Evolutionary conservation across 306 rosid genomes (phyloP), one percentile per base, ranked within the genome.

Genomic region (Acacia confusa): DNA sequence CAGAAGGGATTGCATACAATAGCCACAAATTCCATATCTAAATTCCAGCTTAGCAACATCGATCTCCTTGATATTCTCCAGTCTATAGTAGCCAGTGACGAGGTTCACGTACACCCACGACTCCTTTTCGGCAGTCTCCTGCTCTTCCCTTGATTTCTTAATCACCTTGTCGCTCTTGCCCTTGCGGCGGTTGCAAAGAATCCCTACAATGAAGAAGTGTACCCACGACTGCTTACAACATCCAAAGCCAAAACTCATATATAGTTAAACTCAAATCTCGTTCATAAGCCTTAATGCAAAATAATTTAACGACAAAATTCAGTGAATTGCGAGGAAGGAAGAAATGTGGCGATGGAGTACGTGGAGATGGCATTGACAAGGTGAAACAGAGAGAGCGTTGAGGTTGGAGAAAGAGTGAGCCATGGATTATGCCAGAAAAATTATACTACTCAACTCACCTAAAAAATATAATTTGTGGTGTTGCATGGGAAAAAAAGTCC

Each of bases 51-150:
- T 95, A 3, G 94, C 95, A 4, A 79, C 95, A 75, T 95, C 97
- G 55, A 88, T 82, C 75, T 95, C 95, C 22, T 84, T 78, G 32
- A 24, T 65, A 30, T 90, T 95, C 82, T 90, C 97, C 0, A 95
- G 97, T 9, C 81, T 85, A 79, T 95, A 95, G 82, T 87, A 86
- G 6, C 97, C 97, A 20, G 97, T 95, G 15, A 87, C 89, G 4
- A 97, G 97, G 55, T 92, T 92, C 1, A 97, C n/a, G n/a, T n/a
- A 97, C 14, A 92, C 89, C 99, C 99, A 95, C 40, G 94, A 79
- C 12, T 87, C 97, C 85, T 92, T 93, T 78, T 81, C 85, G 3
- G 80, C 41, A 4, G 38, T 76, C 0, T 15, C 82, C 9, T 36
- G 72, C 34, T 86, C 88, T 36, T 91, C 97, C 30, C 75, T 87